Percentiles rank a stretch among this genome's conserved stretches.
Conservation (phyloP, 179 eudicot species). For the Pouteria campechiana region DNA sequence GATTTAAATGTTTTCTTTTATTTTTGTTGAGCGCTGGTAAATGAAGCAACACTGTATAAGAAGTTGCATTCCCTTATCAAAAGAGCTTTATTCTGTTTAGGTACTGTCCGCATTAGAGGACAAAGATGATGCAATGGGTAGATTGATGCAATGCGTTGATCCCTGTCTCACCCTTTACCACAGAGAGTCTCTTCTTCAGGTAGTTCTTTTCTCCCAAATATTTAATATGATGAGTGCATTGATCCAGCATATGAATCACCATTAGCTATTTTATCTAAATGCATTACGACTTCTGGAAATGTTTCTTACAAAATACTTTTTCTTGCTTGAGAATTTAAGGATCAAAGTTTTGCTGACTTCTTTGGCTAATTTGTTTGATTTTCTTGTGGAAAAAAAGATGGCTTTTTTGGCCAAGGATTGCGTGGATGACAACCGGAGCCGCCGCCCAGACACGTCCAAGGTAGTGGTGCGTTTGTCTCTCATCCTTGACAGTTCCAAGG, state of each 20-base stretch:
- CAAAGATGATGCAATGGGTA: background rate
- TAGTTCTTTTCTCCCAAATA: background rate
- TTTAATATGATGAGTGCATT: background rate
- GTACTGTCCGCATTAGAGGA: background rate
- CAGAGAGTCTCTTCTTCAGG: conserved; percentile 4
- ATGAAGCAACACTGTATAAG: no score
- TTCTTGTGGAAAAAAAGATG: no score
- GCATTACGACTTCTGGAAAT: background rate
- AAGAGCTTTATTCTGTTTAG: background rate
- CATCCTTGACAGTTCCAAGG: background rate
- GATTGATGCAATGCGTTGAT: conserved; percentile 1
- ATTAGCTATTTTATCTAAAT: background rate
- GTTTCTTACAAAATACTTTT: no score
- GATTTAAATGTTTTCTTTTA: no score
- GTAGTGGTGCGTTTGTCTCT: conserved; percentile 5
- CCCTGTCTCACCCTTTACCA: conserved; percentile 1
- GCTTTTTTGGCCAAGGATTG: conserved; percentile 8
- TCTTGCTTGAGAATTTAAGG: background rate
- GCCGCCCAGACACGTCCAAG: conserved; percentile 8
- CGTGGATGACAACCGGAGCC: conserved; percentile 6
- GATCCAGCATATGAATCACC: background rate
- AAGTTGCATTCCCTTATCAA: no score
- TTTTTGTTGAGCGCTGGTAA: no score
- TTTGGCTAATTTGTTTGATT: no score
- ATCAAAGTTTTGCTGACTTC: no score